phyloP scores from a whole-genome alignment of 139 green algal species.

The Ettlia oleoabundans region DNA sequence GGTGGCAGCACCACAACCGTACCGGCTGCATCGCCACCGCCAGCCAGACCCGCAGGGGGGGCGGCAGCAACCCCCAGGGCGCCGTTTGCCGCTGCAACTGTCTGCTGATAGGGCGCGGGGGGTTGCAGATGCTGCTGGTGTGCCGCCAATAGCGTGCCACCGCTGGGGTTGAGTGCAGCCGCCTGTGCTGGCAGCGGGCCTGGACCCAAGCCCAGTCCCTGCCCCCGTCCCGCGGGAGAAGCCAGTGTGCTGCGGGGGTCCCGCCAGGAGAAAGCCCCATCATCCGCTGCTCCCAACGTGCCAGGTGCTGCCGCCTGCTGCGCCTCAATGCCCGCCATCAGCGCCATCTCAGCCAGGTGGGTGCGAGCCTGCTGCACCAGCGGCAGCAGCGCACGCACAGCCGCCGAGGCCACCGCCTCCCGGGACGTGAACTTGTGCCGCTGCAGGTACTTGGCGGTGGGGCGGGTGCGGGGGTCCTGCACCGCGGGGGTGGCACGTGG shows the following conservation, averaged over 20 bases:
- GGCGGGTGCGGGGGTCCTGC: constrained; percentile 72
- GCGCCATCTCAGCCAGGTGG: constrained; percentile 28
- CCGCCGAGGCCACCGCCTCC: constrained; percentile 1
- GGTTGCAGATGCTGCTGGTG: constrained; percentile 3
- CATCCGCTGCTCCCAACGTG: not conserved
- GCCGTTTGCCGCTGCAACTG: constrained; percentile 16
- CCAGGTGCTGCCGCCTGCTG: no score
- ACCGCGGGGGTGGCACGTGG: not conserved
- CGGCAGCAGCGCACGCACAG: constrained; percentile 45
- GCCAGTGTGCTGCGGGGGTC: not conserved
- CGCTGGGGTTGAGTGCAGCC: no score
- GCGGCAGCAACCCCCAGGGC: not conserved
- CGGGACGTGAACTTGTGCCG: constrained; percentile 58
- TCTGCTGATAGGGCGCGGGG: constrained; percentile 1
- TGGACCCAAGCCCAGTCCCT: no score
- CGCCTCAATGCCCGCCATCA: constrained; percentile 31
- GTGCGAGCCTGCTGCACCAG: constrained; percentile 42
- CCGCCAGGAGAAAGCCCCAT: constrained; percentile 16
- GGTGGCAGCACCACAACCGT: constrained; percentile 42
- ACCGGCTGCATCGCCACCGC: no score
- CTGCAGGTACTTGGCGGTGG: constrained; percentile 72
- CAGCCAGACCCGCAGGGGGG: not conserved
- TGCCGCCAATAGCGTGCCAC: not conserved
- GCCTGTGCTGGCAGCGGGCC: no score
- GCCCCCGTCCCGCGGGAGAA: not conserved